Percentiles rank a stretch among this genome's conserved stretches.
These are phyloP conservation scores for Trichoderma hamatum DNA, from an alignment of 2,329 filamentous ascomycete species.

Conservation along the genomic window DNA sequence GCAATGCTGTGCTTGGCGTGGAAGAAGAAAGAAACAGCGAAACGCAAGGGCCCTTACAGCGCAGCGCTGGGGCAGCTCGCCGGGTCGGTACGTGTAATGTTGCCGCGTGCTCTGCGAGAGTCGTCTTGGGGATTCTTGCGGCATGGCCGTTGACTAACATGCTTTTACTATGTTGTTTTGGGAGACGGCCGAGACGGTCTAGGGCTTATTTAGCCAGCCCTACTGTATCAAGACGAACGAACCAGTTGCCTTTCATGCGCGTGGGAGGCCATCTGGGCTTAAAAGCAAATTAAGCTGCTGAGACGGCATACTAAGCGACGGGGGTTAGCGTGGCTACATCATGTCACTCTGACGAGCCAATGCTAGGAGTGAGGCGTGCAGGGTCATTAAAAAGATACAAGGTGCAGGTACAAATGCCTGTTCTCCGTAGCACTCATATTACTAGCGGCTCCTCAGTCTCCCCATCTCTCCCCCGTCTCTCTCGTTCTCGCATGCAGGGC, in stretches of 20 bases:
- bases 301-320: not conserved
- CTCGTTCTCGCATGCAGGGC: not conserved
- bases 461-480: not conserved
- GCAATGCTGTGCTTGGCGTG: slow-evolving; percentile 3
- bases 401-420: not conserved
- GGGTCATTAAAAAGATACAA: not conserved
- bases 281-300: slow-evolving; percentile 21
- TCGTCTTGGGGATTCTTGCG: not conserved
- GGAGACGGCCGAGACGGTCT: not conserved
- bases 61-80: not conserved
- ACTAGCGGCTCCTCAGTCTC: not conserved
- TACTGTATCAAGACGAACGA: slow-evolving; percentile 12
- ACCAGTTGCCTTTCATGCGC: not conserved
- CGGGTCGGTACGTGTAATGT: slow-evolving; percentile 18
- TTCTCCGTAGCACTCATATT: not conserved
- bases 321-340: slow-evolving; percentile 8
- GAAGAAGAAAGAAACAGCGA: not conserved
- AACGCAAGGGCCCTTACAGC: not conserved
- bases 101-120: not conserved
- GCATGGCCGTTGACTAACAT: not conserved
- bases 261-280: not conserved
- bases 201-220: slow-evolving; percentile 17
- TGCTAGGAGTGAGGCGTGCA: slow-evolving; percentile 6
- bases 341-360: slow-evolving; percentile 22
- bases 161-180: not conserved